These are phyloP conservation scores for Juncus effusus DNA, from an alignment of 176 grass and related monocot species.

Conservation along the genomic window DNA sequence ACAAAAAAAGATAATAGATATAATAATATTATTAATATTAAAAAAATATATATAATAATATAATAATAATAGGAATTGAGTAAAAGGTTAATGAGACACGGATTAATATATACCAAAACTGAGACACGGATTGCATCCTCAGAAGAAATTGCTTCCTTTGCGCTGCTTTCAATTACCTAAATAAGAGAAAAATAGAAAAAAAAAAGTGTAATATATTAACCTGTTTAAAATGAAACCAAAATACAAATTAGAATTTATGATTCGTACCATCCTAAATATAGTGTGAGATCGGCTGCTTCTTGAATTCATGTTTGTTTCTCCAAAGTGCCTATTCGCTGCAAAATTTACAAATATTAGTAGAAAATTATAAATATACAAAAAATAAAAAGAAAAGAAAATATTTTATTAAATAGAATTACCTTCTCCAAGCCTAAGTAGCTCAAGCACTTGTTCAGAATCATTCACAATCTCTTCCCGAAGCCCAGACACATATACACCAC, in stretches of 20 bases:
- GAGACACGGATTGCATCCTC: slow-evolving; percentile 83
- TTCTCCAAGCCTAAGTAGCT: slow-evolving; percentile 80
- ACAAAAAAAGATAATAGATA: slow-evolving; percentile 6
- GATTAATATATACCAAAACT: slow-evolving; percentile 51
- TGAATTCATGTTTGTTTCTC: slow-evolving; percentile 89
- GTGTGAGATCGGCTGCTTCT: slow-evolving; percentile 84
- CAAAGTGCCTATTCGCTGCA: slow-evolving; percentile 90
- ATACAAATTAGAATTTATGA: neutral
- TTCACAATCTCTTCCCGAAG: slow-evolving; percentile 83
- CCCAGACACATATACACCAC: slow-evolving; percentile 75
- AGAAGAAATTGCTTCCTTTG: slow-evolving; percentile 37
- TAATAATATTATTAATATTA: too few relatives aligned
- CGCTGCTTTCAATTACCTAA: slow-evolving; percentile 91
- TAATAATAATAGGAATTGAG: neutral
- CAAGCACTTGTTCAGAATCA: slow-evolving; percentile 66
- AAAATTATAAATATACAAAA: neutral
- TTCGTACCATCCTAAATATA: slow-evolving; percentile 93
- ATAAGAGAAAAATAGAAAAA: neutral
- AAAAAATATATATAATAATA: slow-evolving; percentile 1
- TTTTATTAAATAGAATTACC: slow-evolving; percentile 31
- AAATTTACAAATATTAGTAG: slow-evolving; percentile 10
- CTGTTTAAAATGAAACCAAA: slow-evolving; percentile 18
- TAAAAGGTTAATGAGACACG: too few relatives aligned
- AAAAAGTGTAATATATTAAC: neutral
- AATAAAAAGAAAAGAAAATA: neutral